Conservation (phyloP, 257 asterid species). For the Capsicum baccatum region DNA sequence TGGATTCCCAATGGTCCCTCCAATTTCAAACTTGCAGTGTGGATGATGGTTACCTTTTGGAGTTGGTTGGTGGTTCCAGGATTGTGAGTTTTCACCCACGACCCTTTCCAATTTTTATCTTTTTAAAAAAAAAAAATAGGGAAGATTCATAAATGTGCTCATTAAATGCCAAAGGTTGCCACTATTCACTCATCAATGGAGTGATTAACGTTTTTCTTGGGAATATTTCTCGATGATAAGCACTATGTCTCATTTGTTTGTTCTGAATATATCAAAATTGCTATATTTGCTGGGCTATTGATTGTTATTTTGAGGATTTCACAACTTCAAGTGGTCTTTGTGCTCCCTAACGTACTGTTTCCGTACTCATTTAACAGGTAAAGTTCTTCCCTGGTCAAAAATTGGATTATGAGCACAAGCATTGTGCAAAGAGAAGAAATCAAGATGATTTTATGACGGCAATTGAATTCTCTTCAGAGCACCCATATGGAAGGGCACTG, state of each 20-base stretch:
- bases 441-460: conserved; percentile 67
- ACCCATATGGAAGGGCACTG: conserved; percentile 82
- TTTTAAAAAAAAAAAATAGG: neutral
- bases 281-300: neutral
- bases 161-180: neutral
- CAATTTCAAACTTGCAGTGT: conserved; percentile 49
- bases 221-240: neutral
- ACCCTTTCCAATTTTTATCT: neutral
- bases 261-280: neutral
- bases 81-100: conserved; percentile 57
- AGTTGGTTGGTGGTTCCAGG: conserved; percentile 75
- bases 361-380: conserved; percentile 52
- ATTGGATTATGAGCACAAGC: conserved; percentile 77
- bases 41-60: conserved; percentile 69
- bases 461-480: conserved; percentile 69
- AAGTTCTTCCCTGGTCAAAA: conserved; percentile 75
- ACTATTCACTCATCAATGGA: neutral
- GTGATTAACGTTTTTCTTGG: neutral
- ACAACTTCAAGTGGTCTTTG: neutral
- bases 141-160: neutral
- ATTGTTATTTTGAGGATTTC: neutral
- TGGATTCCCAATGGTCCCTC: conserved; percentile 76
- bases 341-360: neutral
- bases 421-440: conserved; percentile 56
- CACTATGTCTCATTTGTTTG: neutral